A percentile compares a stretch with the other conserved stretches of the same genome.
Evolutionary conservation across 805 yeast species (phyloP).

Genomic region (Pichia paraexigua): DNA sequence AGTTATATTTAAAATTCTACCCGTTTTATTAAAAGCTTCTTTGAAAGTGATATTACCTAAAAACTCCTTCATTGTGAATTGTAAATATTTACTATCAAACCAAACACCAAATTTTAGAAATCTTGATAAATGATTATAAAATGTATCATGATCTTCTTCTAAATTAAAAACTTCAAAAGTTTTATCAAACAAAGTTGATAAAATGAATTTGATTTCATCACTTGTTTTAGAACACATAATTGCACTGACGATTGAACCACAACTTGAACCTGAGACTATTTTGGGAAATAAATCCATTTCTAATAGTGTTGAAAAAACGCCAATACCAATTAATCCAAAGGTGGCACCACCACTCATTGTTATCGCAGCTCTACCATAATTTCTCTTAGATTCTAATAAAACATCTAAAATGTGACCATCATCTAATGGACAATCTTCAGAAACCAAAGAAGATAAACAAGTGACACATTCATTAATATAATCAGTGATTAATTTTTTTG

Average conservation of each 20-base stretch:
- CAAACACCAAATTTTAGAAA: constrained; percentile 83
- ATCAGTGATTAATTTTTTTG: constrained; percentile 75
- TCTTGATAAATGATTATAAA: constrained; percentile 45
- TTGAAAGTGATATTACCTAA: constrained; percentile 88
- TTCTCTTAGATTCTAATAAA: constrained; percentile 79
- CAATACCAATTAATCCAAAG: constrained; percentile 87
- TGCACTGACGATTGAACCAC: constrained; percentile 92
- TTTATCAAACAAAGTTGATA: constrained; percentile 54
- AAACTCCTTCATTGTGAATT: constrained; percentile 64
- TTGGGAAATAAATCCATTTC: constrained; percentile 74
- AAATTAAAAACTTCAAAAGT: constrained; percentile 45
- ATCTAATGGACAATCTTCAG: constrained; percentile 40
- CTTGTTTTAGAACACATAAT: constrained; percentile 74
- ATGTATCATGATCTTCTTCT: constrained; percentile 43
- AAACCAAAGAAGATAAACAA: constrained; percentile 34
- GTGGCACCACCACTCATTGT: constrained; percentile 96
- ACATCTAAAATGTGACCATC: constrained; percentile 66
- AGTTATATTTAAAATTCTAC: constrained; percentile 85
- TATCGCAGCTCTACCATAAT: constrained; percentile 89
- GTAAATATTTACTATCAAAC: constrained; percentile 69
- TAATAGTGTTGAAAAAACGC: constrained; percentile 73
- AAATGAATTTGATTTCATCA: constrained; percentile 53
- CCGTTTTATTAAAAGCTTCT: constrained; percentile 91
- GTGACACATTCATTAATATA: constrained; percentile 69
- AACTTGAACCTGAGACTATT: constrained; percentile 88